Base-by-base conservation (phyloP, 371 early-diverging fungal genomes). In the Nematocida sp. region DNA sequence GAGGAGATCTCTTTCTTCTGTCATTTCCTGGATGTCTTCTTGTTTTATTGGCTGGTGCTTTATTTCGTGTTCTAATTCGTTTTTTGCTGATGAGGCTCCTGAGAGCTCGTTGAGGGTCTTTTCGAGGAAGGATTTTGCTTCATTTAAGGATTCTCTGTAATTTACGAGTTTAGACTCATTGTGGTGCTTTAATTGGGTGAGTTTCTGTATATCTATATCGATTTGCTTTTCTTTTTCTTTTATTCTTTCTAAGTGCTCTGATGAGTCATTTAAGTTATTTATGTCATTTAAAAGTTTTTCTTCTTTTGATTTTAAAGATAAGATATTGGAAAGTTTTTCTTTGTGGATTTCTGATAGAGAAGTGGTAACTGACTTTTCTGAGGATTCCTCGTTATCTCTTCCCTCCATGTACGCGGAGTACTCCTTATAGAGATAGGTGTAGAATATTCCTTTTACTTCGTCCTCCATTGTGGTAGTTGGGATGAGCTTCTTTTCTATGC, bases 21-120 rank as follows among this genome's bases (percentile, higher is more conserved):
- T 90, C 90, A 91, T 90, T 47, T 88, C 86, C 57, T 89, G 88
- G 1, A 90, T 86, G 80, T 90, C 91, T 45, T 87, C 89, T 20
- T 88, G 87, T 39, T 87, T 88, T 25, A 91, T 87, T 64, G 87
- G 87, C 80, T 91, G 91, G 49, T 82, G 78, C 51, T 89, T 87
- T 16, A 91, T 89, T 11, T 83, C 68, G 5, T 69, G 55, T 63
- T 85, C 81, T 47, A 88, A 75, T n/a, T 82, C 82, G 0, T 59
- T 48, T 51, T 79, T 75, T 35, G 33, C 59, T 35, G 28, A 32
- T 5, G 64, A 55, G n/a, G 49, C 20, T n/a, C 67, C 65, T 13
- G 68, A 45, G 39, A 78, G 42, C 5, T 66, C 78, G 39, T 84
- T 78, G 33, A 78, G n/a, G 36, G 48, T 36, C 42, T 42, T 28